phyloP scores from a whole-genome alignment of 2,329 filamentous ascomycete species.

The Gaeumannomyces tritici region DNA sequence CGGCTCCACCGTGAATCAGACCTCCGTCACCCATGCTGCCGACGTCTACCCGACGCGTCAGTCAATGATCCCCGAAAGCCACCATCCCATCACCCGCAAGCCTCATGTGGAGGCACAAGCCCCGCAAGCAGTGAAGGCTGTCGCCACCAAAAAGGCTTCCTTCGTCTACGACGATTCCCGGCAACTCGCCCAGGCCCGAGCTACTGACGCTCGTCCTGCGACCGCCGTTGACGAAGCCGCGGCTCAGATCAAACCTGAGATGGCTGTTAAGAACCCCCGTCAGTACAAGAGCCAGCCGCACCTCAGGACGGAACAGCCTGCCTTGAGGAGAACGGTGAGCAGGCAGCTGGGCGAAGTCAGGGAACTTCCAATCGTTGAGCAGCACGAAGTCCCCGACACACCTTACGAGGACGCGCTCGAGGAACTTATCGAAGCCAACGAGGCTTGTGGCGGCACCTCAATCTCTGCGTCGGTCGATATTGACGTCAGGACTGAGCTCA shows the following conservation, averaged over 20 bases:
- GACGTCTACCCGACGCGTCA: conserved; percentile 1
- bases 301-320: conserved; percentile 32
- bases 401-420: conserved; percentile 37
- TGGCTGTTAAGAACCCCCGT: conserved; percentile 22
- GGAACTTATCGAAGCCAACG: conserved; percentile 48
- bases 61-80: background rate
- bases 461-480: background rate
- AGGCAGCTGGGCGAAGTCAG: conserved; percentile 20
- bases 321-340: conserved; percentile 34
- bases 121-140: conserved; percentile 11
- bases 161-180: conserved; percentile 11
- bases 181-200: background rate
- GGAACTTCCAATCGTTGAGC: conserved; percentile 11
- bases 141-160: conserved; percentile 15
- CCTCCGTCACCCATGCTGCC: background rate
- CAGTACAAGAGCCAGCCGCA: conserved; percentile 46
- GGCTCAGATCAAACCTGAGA: background rate
- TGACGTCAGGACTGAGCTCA: background rate
- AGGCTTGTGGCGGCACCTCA: conserved; percentile 55
- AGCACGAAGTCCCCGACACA: conserved; percentile 28
- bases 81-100: conserved; percentile 2
- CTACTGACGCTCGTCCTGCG: background rate
- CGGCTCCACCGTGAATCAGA: conserved; percentile 8
- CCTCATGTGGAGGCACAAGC: conserved; percentile 4
- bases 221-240: background rate